Evolutionary conservation across 2,329 filamentous ascomycete species (phyloP).

Genomic region (Aspergillus pseudoviridinutans): DNA sequence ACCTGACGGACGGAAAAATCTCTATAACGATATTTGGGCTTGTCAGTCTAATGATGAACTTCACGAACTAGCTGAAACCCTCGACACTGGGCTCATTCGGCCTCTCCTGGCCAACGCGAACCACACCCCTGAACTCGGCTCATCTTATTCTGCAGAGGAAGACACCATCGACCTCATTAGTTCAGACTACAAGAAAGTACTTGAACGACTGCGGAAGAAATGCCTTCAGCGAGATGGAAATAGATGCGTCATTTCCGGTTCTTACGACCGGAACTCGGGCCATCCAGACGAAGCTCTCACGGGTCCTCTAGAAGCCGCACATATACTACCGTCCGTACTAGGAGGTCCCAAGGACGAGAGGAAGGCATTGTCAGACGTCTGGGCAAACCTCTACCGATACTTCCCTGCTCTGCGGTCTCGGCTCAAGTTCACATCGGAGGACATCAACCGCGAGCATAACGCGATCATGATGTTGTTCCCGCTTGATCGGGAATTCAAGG

Average conservation of each 20-base stretch:
- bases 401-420: slow-evolving; percentile 14
- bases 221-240: slow-evolving; percentile 18
- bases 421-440: slow-evolving; percentile 10
- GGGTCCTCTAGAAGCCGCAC: slow-evolving; percentile 12
- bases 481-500: slow-evolving; percentile 13
- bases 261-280: slow-evolving; percentile 5
- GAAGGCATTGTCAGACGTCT: slow-evolving; percentile 11
- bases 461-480: slow-evolving; percentile 11
- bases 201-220: slow-evolving; percentile 3
- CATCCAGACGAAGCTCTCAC: slow-evolving; percentile 8
- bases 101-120: slow-evolving; percentile 17
- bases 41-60: slow-evolving; percentile 13
- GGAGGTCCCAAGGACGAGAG: slow-evolving; percentile 6
- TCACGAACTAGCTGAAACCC: slow-evolving; percentile 12
- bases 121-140: slow-evolving; percentile 12
- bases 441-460: slow-evolving; percentile 15
- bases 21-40: slow-evolving; percentile 12
- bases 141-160: slow-evolving; percentile 13
- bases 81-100: slow-evolving; percentile 13
- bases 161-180: slow-evolving; percentile 15
- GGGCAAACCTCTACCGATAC: slow-evolving; percentile 16
- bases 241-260: slow-evolving; percentile 14
- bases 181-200: slow-evolving; percentile 8
- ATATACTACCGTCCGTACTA: slow-evolving; percentile 17
- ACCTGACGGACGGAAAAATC: slow-evolving; percentile 10